phyloP scores from a whole-genome alignment of 805 yeast genomes.

The Yarrowia sp. region DNA sequence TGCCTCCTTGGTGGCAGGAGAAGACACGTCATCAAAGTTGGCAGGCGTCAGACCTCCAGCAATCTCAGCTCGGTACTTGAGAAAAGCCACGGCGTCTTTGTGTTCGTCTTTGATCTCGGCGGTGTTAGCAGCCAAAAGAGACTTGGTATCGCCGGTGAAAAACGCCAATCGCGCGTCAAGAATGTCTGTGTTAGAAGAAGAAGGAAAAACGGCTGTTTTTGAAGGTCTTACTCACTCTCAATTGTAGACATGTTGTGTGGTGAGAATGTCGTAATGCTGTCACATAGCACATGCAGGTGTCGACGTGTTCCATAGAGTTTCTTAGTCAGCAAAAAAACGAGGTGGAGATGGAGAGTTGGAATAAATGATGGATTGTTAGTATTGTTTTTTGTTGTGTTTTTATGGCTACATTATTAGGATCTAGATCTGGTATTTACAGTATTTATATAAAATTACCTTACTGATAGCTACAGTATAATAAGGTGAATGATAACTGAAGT shows the following conservation, averaged over 20 bases:
- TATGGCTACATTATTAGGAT: no score
- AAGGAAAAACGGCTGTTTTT: background rate
- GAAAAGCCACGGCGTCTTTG: conserved; percentile 35
- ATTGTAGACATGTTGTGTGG: conserved; percentile 6
- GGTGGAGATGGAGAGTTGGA: no score
- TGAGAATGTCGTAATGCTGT: background rate
- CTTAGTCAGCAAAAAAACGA: background rate
- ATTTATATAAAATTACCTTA: no score
- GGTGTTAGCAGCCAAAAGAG: conserved; percentile 36
- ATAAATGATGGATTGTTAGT: no score
- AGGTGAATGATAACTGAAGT: no score
- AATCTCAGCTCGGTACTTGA: conserved; percentile 41
- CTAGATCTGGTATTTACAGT: no score
- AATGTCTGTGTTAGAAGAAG: conserved; percentile 7
- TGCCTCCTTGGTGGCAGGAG: conserved; percentile 26
- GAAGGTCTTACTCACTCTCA: conserved; percentile 5
- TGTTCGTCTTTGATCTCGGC: conserved; percentile 28
- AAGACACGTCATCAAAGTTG: conserved; percentile 32
- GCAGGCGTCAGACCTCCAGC: conserved; percentile 36
- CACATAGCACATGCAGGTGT: background rate
- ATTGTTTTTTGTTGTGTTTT: no score
- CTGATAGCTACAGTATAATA: no score
- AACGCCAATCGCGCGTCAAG: conserved; percentile 34
- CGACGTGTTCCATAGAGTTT: conserved; percentile 5
- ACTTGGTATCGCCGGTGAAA: conserved; percentile 41